Evolutionary conservation across 768 basidiomycete genomes (phyloP), one percentile per base, ranked within the genome.

Genomic region (Cystobasidiopsis lactophilus): DNA sequence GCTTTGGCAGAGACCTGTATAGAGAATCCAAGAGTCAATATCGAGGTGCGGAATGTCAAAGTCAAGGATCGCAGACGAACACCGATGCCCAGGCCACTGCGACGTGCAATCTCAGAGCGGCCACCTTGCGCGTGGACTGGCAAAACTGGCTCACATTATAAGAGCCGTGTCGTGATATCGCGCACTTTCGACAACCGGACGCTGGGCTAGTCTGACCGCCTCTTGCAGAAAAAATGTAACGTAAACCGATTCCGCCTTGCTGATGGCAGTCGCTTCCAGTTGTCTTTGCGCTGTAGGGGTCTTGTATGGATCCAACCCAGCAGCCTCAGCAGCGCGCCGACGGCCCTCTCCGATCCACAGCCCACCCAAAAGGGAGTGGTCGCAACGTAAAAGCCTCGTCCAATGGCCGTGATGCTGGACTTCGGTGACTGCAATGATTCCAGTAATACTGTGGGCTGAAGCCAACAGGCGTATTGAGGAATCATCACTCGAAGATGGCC

Each of bases 61-160:
- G n/a, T n/a, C n/a, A n/a, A n/a, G n/a, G n/a, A n/a, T n/a, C n/a
- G n/a, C n/a, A n/a, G n/a, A n/a, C n/a, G n/a, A n/a, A n/a, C n/a
- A n/a, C 91, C 89, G 19, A 76, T 72, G 19, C 91, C 91, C 30
- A 95, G 75, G 11, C 91, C 91, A 66, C 85, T 85, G 51, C 82
- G 68, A 56, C 82, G 68, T 2, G 74, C 82, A 60, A 74, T 77
- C 54, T 76, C 69, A 59, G 7, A 19, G 14, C 24, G 23, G 40
- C n/a, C n/a, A n/a, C n/a, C n/a, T n/a, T n/a, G n/a, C n/a, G 30
- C 19, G 13, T 38, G 16, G 40, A 24, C 30, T 19, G 23, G 40
- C 19, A 50, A 51, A 30, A 53, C 54, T 2, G 60, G 37, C 26
- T 16, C 33, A 35, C 33, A 35, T 16, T 7, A 35, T 7, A 16